A percentile compares a stretch with the other conserved stretches of the same genome.
phyloP scores from a whole-genome alignment of 192 early-diverging fungal species.

The Coemansia sp. region DNA sequence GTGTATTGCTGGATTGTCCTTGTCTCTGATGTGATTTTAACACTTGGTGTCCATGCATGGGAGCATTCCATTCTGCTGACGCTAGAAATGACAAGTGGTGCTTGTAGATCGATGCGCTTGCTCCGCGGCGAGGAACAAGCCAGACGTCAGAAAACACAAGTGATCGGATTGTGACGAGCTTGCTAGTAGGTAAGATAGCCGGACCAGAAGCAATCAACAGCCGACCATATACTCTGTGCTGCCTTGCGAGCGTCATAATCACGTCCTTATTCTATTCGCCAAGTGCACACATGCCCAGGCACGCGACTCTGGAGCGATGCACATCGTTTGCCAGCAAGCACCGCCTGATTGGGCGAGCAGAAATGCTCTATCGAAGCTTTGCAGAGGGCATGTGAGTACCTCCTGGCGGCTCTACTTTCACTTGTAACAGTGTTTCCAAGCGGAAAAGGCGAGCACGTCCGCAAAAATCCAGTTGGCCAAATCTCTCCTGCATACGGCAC shows the following conservation, averaged over 20 bases:
- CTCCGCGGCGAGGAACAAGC: conserved; percentile 66
- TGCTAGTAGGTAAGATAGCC: conserved; percentile 63
- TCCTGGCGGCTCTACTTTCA: no score
- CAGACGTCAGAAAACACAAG: conserved; percentile 73
- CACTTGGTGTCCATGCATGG: neutral
- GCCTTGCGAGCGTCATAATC: neutral
- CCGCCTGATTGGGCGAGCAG: no score
- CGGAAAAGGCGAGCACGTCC: no score
- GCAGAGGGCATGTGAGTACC: no score
- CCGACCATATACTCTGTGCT: neutral
- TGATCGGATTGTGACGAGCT: conserved; percentile 82
- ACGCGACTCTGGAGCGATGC: no score
- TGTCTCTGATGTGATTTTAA: neutral
- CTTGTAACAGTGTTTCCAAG: conserved; percentile 10
- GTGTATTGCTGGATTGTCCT: neutral
- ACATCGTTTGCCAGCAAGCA: no score
- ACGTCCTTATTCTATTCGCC: neutral
- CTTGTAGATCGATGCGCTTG: conserved; percentile 75
- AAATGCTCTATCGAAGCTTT: no score
- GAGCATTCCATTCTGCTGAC: neutral
- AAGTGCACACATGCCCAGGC: neutral
- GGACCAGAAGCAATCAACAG: no score
- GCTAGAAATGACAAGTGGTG: neutral
- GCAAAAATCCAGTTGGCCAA: no score
- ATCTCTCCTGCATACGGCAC: no score